Base-by-base conservation (phyloP, 2,329 filamentous ascomycete genomes). In the Rhinocladiella mackenziei region DNA sequence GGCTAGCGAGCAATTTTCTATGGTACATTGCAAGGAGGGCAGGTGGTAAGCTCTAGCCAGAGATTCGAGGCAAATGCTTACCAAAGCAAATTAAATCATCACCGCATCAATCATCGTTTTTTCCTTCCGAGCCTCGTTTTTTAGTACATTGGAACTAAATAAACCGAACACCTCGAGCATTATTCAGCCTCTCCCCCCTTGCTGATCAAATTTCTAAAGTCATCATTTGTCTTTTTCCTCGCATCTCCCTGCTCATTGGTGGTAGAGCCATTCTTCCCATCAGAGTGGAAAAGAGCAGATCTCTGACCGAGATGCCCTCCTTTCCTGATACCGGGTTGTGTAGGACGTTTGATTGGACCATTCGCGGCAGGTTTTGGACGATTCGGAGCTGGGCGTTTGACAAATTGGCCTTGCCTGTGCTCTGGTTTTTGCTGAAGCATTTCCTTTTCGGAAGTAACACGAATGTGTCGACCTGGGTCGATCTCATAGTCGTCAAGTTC, bases 221-320 rank as follows among this genome's bases (percentile, higher is more conserved):
- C 76, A 38, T 69, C 70, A 57, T 80, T 80, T 56, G 72, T 78
- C 64, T 77, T 80, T 53, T 51, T 51, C 26, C 22, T 39, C 11
- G 13, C 41, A 6, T 22, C 30, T 14, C 10, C 22, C n/a, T 43
- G n/a, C 9, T 37, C 31, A 9, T 26, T 26, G 11, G 29, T 29
- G n/a, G 20, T 35, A 14, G 13, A 5, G n/a, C 25, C 30, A n/a
- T 22, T 28, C 15, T 45, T 45, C 61, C 52, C 56, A 18, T 23
- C 11, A 4, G 36, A 22, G 11, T 33, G 38, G n/a, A 44, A 39
- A n/a, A 48, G 23, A 13, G 26, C 25, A 9, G 41, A 48, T 20
- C 50, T 30, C 33, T 48, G 48, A 5, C 53, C 53, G 8, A 55
- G 42, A 40, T 55, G 36, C 15, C 53, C 53, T 30, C 53, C 50